Evolutionary conservation across 2,329 filamentous ascomycete species (phyloP).

Genomic region (Dactylonectria estremocensis): DNA sequence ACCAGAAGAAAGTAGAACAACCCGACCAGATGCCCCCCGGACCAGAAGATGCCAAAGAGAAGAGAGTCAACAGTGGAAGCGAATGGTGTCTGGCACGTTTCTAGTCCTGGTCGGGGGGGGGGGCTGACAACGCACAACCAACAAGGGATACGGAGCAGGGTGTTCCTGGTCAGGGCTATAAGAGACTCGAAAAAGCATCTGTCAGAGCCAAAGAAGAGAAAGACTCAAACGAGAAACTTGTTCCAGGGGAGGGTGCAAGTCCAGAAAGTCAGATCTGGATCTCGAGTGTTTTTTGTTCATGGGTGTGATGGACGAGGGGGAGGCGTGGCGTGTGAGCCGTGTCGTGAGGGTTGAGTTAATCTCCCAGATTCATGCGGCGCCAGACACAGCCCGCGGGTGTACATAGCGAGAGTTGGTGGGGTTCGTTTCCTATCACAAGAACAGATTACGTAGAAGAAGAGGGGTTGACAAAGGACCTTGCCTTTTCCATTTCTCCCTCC

Average conservation of each 20-base stretch:
- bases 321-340: conserved; percentile 24
- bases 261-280: conserved; percentile 32
- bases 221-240: conserved; percentile 24
- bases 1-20: neutral
- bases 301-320: neutral
- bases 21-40: too few species aligned
- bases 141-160: neutral
- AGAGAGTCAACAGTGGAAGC: neutral
- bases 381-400: conserved; percentile 35
- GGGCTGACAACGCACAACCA: conserved; percentile 1
- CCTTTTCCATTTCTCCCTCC: too few species aligned
- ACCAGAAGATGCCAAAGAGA: too few species aligned
- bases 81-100: too few species aligned
- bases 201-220: neutral
- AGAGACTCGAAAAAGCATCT: neutral
- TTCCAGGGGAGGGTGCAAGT: conserved; percentile 18
- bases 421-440: neutral
- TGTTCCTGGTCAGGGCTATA: neutral
- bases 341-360: conserved; percentile 33
- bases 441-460: too few species aligned
- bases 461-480: neutral
- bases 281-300: conserved; percentile 8
- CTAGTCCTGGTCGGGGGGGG: neutral
- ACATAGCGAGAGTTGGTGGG: conserved; percentile 26
- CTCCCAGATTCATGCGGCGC: conserved; percentile 48